Evolutionary conservation across 106 monocot genomes (phyloP).

Genomic region (Phalaenopsis equestris): DNA sequence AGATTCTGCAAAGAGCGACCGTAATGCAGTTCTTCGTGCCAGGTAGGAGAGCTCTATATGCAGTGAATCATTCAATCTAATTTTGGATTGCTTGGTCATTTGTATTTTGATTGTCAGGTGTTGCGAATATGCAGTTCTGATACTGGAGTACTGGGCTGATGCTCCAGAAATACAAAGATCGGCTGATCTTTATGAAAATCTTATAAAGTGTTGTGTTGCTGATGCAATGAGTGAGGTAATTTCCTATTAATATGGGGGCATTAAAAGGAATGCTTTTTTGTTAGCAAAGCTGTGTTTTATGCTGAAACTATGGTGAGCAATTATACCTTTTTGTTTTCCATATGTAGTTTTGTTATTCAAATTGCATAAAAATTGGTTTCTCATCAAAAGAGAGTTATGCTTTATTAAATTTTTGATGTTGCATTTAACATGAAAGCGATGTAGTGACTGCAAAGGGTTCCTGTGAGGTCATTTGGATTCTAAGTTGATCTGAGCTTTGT

Average conservation of each 20-base stretch:
- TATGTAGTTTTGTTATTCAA: too few relatives aligned
- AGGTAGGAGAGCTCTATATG: slow-evolving; percentile 32
- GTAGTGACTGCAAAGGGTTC: too few relatives aligned
- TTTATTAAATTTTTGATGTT: too few relatives aligned
- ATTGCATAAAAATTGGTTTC: too few relatives aligned
- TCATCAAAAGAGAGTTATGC: too few relatives aligned
- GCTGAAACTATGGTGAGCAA: too few relatives aligned
- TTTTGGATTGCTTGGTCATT: neutral
- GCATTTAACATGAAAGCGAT: too few relatives aligned
- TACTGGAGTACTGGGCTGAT: slow-evolving; percentile 99
- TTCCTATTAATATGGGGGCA: neutral
- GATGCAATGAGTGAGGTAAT: slow-evolving; percentile 99
- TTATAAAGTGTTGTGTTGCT: slow-evolving; percentile 95
- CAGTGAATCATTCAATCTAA: neutral
- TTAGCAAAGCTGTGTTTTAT: too few relatives aligned
- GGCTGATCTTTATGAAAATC: slow-evolving; percentile 92
- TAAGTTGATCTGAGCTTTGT: too few relatives aligned
- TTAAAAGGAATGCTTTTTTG: too few relatives aligned
- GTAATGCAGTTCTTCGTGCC: slow-evolving; percentile 92
- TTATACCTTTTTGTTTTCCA: too few relatives aligned
- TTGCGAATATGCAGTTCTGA: slow-evolving; percentile 94
- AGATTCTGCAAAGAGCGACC: slow-evolving; percentile 87
- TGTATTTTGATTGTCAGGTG: slow-evolving; percentile 40
- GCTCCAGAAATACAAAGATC: slow-evolving; percentile 93
- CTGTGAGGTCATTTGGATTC: too few relatives aligned